Percentiles rank a stretch among this genome's conserved stretches.
Evolutionary conservation across 495 filamentous ascomycete genomes (phyloP).

Genomic region (Xylaria nigripes): DNA sequence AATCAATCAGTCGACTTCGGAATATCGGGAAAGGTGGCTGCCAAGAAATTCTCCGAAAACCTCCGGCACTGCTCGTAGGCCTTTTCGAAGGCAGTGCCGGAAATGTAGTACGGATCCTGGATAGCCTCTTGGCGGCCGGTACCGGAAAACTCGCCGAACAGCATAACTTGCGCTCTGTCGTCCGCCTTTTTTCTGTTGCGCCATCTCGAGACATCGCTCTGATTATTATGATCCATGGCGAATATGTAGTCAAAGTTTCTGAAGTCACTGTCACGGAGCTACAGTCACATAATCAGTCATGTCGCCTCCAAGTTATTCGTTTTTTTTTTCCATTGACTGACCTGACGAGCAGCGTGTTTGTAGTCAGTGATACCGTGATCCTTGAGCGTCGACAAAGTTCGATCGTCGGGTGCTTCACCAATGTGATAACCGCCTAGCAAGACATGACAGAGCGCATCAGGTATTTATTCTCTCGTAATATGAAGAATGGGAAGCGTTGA

Average conservation of each 20-base stretch:
- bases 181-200: constrained; percentile 44
- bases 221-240: constrained; percentile 87
- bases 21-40: constrained; percentile 38
- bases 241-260: constrained; percentile 82
- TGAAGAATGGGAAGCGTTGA: constrained; percentile 8
- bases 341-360: constrained; percentile 66
- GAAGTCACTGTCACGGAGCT: constrained; percentile 53
- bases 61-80: constrained; percentile 75
- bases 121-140: constrained; percentile 61
- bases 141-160: constrained; percentile 79
- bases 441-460: background rate
- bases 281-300: constrained; percentile 5
- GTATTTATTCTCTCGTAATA: background rate
- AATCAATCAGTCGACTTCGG: constrained; percentile 12
- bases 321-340: constrained; percentile 28
- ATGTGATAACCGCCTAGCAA: constrained; percentile 61
- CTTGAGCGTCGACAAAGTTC: constrained; percentile 75
- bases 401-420: constrained; percentile 64
- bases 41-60: constrained; percentile 71
- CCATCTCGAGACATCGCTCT: constrained; percentile 58
- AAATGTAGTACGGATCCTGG: constrained; percentile 91
- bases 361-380: constrained; percentile 68
- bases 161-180: constrained; percentile 52
- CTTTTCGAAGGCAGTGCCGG: constrained; percentile 68
- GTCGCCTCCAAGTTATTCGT: background rate